Evolutionary conservation across 768 basidiomycete genomes (phyloP), one percentile per base, ranked within the genome.

Genomic region (Clitopilus hobsonii): DNA sequence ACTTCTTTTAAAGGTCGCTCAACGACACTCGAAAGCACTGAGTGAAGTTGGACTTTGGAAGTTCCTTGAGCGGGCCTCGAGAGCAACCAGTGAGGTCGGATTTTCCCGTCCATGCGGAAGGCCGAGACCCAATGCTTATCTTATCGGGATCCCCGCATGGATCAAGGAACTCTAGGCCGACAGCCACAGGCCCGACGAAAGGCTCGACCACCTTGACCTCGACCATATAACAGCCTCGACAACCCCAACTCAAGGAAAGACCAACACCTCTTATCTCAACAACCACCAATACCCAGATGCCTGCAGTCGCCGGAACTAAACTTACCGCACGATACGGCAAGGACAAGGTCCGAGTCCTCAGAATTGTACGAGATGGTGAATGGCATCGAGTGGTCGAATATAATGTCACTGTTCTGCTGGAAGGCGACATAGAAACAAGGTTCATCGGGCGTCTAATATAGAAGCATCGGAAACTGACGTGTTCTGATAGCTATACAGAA

Each of bases 371-470:
- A 8, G 80, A 84, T 49, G 81, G 74, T 3, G 71, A 74, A 7
- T 78, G 81, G 71, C 89, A 94, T 62, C 76, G 85, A 28, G 70
- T 94, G 8, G 90, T 88, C 25, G 94, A 96, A 69, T 95, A 95
- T 72, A 88, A 85, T 58, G 89, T 95, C 22, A 78, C 81, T 6
- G 79, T 83, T 2, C 74, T 96, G 52, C 70, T 98, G 8, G 93
- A 97, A 67, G 95, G 95, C 2, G 82, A 86, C 50, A 85, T 96
- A 61, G 82, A 82, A n/a, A 71, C 72, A 0, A 90, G 88, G 89
- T 89, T 59, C 11, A 23, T 20, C 3, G 20, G 16, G 51, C 48
- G 16, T 11, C 32, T 20, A 1, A 2, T 18, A 0, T 30, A 24
- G 22, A 13, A 32, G 7, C 14, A 8, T 27, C 22, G 2, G 24